Conservation (phyloP, 768 basidiomycete species). For the Rhodocollybia butyracea region DNA sequence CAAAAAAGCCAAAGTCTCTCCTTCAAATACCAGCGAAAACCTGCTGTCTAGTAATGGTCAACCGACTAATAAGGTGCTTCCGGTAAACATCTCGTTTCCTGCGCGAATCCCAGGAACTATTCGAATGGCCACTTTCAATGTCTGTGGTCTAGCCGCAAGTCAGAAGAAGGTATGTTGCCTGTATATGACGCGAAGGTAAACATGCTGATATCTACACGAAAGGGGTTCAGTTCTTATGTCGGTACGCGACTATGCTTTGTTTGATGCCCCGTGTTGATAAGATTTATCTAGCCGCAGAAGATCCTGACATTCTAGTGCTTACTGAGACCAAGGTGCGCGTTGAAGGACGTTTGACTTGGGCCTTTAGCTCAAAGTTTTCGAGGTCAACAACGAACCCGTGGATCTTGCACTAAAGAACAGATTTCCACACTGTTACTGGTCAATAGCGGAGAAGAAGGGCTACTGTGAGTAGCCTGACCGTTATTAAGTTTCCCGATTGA, state of each 20-base stretch:
- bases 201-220: conserved; percentile 1
- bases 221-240: conserved; percentile 82
- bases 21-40: conserved; percentile 4
- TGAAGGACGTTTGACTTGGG: too few species aligned
- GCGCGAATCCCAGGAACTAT: conserved; percentile 42
- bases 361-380: too few species aligned
- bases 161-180: conserved; percentile 63
- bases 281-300: conserved; percentile 87
- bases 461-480: conserved; percentile 49
- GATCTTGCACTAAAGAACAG: conserved; percentile 54
- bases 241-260: too few species aligned
- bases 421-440: conserved; percentile 75
- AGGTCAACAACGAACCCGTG: conserved; percentile 72
- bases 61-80: conserved; percentile 72
- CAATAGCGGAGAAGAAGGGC: conserved; percentile 73
- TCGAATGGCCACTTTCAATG: conserved; percentile 73
- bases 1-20: conserved; percentile 20
- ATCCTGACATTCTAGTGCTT: conserved; percentile 79
- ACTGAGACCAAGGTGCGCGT: conserved; percentile 77
- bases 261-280: too few species aligned
- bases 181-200: neutral
- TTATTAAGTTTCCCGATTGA: neutral
- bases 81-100: conserved; percentile 58
- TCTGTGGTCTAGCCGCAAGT: conserved; percentile 72
- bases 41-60: conserved; percentile 31